A percentile compares a stretch with the other conserved stretches of the same genome.
phyloP scores from a whole-genome alignment of 179 eudicot species.

The Pouteria campechiana region DNA sequence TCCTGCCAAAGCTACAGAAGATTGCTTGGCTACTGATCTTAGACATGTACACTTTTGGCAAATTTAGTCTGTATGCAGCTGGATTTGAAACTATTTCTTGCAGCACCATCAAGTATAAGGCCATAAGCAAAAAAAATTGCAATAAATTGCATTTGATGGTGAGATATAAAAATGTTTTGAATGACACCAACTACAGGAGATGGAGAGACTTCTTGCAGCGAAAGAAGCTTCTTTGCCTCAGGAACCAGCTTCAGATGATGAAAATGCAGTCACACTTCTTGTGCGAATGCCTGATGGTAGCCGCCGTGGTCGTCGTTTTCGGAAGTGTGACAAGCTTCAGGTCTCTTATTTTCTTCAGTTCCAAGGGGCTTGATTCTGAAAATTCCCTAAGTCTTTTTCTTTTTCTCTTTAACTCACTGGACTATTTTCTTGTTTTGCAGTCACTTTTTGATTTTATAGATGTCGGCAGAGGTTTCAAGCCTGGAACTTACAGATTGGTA shows the following conservation, averaged over 20 bases:
- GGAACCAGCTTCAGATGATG: slow-evolving; percentile 73
- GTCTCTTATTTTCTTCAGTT: too few relatives aligned
- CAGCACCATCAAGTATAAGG: too few relatives aligned
- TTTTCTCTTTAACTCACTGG: not conserved
- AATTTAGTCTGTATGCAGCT: too few relatives aligned
- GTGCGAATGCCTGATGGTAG: slow-evolving; percentile 95
- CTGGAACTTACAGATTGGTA: slow-evolving; percentile 89
- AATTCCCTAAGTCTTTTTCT: too few relatives aligned
- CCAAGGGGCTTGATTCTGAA: too few relatives aligned
- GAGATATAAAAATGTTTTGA: too few relatives aligned
- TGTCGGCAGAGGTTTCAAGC: slow-evolving; percentile 68
- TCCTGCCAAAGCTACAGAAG: too few relatives aligned
- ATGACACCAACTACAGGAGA: slow-evolving; percentile 44
- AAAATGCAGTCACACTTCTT: slow-evolving; percentile 69
- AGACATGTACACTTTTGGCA: too few relatives aligned
- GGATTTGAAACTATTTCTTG: too few relatives aligned
- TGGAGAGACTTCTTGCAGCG: slow-evolving; percentile 82
- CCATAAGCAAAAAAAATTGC: too few relatives aligned
- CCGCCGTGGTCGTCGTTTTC: slow-evolving; percentile 76
- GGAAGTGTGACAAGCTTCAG: slow-evolving; percentile 72
- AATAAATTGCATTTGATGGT: too few relatives aligned
- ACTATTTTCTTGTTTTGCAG: slow-evolving; percentile 27
- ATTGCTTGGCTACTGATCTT: too few relatives aligned
- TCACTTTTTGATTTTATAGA: slow-evolving; percentile 84
- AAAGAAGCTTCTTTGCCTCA: slow-evolving; percentile 92